Base-by-base conservation (phyloP, 306 rosid species). In the Begonia fuchsioides region DNA sequence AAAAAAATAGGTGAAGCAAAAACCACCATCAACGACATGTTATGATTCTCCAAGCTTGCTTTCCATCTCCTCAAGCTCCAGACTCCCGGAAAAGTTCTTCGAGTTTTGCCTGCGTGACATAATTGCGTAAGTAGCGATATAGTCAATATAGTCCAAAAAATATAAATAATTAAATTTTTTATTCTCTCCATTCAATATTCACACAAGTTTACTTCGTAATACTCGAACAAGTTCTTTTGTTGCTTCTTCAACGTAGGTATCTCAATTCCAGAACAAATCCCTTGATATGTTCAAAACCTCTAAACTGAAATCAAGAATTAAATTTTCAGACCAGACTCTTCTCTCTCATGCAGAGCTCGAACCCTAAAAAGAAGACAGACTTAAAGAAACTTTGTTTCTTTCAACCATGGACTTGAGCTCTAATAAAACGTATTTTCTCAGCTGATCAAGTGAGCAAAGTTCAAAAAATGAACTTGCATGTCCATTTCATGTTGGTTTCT, bases 241-340 rank as follows among this genome's bases (percentile, higher is more conserved):
- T 54, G 80, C 76, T 83, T 83, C 62, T 80, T 83, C 79, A 87
- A 35, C 10, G 96, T 87, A 58, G 94, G 82, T 3, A 94, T n/a
- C 26, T 51, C 3, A 76, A 72, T 13, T 83, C 96, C 38, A 83
- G 44, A 49, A 77, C 67, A 39, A 83, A 64, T 57, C 77, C 96
- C 68, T 65, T 77, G 57, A 87, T 72, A 19, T 56, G 40, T 62
- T 87, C 94, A 62, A 87, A 87, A 20, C 94, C 81, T 66, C 70
- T 77, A 59, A 87, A 75, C 96, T 87, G 67, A 41, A 67, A 17
- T 15, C 9, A 26, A 2, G 35, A 26, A 26, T 26, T 2, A 8
- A 26, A 26, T 5, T 26, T 26, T 20, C 32, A 6, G 32, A 20
- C 5, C 32, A 20, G 32, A 20, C 32, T 6, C 32, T 20, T 20